Conservation (phyloP, 1,284 basidiomycete species). For the Ceratorhiza oryzae-sativae region DNA sequence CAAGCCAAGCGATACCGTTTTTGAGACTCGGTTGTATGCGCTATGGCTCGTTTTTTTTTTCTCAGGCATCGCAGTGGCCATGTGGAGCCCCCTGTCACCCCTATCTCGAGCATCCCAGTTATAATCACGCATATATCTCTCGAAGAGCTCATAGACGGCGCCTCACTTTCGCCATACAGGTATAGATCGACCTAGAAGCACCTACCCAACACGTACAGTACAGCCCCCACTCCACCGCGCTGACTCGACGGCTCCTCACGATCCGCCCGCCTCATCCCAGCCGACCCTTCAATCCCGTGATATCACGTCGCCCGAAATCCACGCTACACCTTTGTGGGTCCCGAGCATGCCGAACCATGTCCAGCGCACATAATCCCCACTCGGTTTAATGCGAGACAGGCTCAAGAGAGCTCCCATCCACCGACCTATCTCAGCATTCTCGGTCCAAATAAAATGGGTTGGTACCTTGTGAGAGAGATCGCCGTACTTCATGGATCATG, state of each 20-base stretch:
- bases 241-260: background rate
- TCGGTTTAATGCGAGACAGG: background rate
- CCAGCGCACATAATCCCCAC: background rate
- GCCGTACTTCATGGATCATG: background rate
- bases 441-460: background rate
- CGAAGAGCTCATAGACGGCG: no score
- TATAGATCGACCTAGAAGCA: background rate
- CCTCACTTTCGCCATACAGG: no score
- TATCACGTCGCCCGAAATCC: background rate
- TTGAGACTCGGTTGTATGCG: background rate
- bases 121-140: background rate
- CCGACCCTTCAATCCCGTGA: conserved; percentile 16
- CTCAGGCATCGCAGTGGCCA: background rate
- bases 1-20: background rate
- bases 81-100: no score
- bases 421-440: no score
- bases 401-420: conserved; percentile 6
- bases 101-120: no score
- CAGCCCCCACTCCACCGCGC: background rate
- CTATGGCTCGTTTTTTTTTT: background rate
- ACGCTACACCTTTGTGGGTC: background rate
- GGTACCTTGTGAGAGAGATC: background rate
- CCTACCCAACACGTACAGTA: background rate
- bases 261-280: conserved; percentile 20
- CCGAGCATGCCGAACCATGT: background rate